Evolutionary conservation across 352 stramenopile genomes (phyloP), one percentile per base, ranked within the genome.

Genomic region (Phytopythium helicoides): DNA sequence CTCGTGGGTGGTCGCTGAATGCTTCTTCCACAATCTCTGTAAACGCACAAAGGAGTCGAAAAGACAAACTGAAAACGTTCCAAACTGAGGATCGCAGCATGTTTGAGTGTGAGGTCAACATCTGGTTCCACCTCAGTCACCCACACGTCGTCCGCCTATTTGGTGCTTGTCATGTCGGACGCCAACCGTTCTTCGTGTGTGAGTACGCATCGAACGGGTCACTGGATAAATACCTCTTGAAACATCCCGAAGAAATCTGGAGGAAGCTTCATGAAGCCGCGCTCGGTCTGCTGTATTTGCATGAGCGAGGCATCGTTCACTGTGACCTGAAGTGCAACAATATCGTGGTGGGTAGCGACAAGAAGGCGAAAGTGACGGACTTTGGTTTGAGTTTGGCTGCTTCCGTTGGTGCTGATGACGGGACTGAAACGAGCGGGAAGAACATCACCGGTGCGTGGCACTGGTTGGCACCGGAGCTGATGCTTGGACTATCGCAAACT

Each of bases 81-180:
- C n/a, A n/a, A n/a, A n/a, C 60, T 39, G 55, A 66, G 38, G 22
- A 46, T 18, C 58, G 56, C 40, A 38, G 58, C n/a, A n/a, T 61
- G 34, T 67, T 73, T 40, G 46, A 50, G 31, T 19, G 58, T 14
- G 57, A 62, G 53, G 61, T 60, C 5, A 50, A 64, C 19, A 47
- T 62, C 34, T 73, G 65, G 65, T 68, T 65, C 49, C 57, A 52
- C 36, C 40, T 73, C 15, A 67, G 58, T 22, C 65, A 73, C 15
- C 57, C 61, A 22, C 60, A 70, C n/a, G 52, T 70, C 12, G 57
- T 73, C n/a, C 51, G 62, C 18, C 61, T 73, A 33, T 73, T 65
- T 22, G 65, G 61, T 28, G 65, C 65, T n/a, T 50, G 44, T 31
- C 44, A 50, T 19, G 44, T 39, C 16, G 44, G n/a, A 37, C 25